Evolutionary conservation across 2,329 filamentous ascomycete species (phyloP).

Genomic region (Sporothrix brasiliensis): DNA sequence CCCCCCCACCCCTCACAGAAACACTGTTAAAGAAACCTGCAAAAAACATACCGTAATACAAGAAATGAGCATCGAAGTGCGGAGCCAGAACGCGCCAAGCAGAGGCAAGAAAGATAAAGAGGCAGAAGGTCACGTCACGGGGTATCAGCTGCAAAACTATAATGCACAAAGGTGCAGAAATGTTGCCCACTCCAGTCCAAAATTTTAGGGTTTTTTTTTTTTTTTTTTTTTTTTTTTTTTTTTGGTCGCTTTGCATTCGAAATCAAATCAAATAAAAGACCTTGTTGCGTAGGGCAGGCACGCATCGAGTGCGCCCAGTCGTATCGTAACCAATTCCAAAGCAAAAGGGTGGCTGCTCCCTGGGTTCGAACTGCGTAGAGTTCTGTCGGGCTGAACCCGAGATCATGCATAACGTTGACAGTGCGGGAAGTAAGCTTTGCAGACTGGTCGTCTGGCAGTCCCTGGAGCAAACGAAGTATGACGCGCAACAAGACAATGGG

Average conservation of each 20-base stretch:
- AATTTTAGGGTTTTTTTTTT: background rate
- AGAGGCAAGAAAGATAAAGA: background rate
- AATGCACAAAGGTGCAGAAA: background rate
- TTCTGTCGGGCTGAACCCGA: background rate
- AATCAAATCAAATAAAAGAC: background rate
- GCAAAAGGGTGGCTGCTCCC: background rate
- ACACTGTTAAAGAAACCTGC: background rate
- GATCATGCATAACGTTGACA: background rate
- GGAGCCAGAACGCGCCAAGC: background rate
- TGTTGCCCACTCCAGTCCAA: background rate
- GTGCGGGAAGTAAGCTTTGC: background rate
- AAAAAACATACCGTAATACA: background rate
- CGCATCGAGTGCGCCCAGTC: background rate
- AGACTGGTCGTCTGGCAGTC: background rate
- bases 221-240: background rate
- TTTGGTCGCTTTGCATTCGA: background rate
- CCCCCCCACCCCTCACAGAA: no score
- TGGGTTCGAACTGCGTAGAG: background rate
- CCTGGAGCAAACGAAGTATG: background rate
- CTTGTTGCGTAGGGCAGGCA: background rate
- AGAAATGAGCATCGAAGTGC: background rate
- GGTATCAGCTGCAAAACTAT: background rate
- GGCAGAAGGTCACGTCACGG: background rate
- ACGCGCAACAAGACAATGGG: background rate
- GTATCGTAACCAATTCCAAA: background rate